Base-by-base conservation (phyloP, 192 early-diverging fungal genomes). In the Allomyces macrogynus region DNA sequence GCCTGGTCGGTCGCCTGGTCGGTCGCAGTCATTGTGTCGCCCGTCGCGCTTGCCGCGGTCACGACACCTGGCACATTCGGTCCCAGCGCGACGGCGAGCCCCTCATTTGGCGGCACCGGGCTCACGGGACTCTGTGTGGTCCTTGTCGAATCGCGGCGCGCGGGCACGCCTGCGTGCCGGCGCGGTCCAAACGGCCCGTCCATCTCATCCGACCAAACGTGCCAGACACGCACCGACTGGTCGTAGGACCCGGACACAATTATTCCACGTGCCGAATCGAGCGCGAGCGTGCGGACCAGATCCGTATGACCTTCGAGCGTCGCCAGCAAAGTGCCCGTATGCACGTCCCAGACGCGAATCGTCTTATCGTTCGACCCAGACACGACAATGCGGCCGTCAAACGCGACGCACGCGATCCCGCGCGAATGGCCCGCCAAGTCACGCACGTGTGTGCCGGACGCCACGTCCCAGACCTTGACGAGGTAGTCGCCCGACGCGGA, bases 201-300 rank as follows among this genome's bases (percentile, higher is more conserved):
- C 32, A 7, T 40, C 0, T 57, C 49, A 16, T 57, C 49, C 16
- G 49, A 14, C 20, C 20, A 20, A 3, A 14, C 16, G 20, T 57
- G 49, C 96, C 95, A 98, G 23, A 98, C 87, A 70, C 90, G 88
- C 65, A 98, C 87, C 1, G 87, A 84, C 68, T 95, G 84, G 73
- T 98, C 95, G 70, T 97, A 97, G 24, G 86, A 87, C 4, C 95
- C 95, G 42, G 83, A 87, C 1, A 97, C 90, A 62, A 95, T 86
- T 16, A 57, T 5, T 16, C 49, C 49, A 2, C 49, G 49, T 3
- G 20, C 49, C 4, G 49, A n/a, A n/a, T 57, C 49, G 16, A 57
- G 12, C 16, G 49, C 49, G 25, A 97, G 70, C 5, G 95, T 93
- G 64, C 95, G 82, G 20, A 91, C 89, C 22, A 91, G 64, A 25